Conservation (phyloP, 495 filamentous ascomycete genomes). For the Lindgomyces ingoldianus region DNA sequence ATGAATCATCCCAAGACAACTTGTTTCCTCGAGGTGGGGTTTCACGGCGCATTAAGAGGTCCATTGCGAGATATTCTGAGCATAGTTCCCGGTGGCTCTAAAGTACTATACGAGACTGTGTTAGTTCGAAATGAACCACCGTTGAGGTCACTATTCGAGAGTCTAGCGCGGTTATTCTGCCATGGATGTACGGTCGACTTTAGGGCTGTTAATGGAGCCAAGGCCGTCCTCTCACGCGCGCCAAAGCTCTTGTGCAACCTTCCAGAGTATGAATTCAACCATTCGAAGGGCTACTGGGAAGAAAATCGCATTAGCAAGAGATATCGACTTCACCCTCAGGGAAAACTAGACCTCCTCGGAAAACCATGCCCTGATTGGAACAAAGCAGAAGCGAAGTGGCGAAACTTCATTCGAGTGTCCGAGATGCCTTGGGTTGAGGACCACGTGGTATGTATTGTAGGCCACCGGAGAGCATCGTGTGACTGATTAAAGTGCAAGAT, state of each 20-base stretch:
- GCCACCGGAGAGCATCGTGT: too few relatives aligned
- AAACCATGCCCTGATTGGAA: slow-evolving; percentile 16
- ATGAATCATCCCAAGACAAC: neutral
- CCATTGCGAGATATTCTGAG: slow-evolving; percentile 1
- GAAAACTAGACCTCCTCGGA: slow-evolving; percentile 15
- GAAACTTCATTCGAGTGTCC: neutral
- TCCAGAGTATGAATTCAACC: slow-evolving; percentile 28
- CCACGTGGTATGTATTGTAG: slow-evolving; percentile 21
- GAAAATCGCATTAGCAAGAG: slow-evolving; percentile 4
- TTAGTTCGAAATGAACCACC: neutral
- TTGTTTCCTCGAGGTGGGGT: slow-evolving; percentile 3
- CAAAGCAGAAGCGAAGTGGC: slow-evolving; percentile 14
- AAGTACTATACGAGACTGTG: slow-evolving; percentile 15
- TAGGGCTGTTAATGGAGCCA: neutral
- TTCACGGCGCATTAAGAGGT: slow-evolving; percentile 2
- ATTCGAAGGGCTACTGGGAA: slow-evolving; percentile 13
- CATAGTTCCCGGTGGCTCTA: neutral
- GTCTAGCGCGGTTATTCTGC: slow-evolving; percentile 3
- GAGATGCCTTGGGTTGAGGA: slow-evolving; percentile 21
- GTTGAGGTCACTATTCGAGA: neutral
- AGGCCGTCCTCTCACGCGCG: neutral
- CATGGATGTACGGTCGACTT: slow-evolving; percentile 11
- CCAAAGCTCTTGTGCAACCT: slow-evolving; percentile 9
- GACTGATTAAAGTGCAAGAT: too few relatives aligned
- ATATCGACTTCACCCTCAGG: neutral